A percentile compares a stretch with the other conserved stretches of the same genome.
These are phyloP conservation scores for Cutaneotrichosporon sp. DNA, from an alignment of 1,284 basidiomycete species.

Conservation along the genomic window DNA sequence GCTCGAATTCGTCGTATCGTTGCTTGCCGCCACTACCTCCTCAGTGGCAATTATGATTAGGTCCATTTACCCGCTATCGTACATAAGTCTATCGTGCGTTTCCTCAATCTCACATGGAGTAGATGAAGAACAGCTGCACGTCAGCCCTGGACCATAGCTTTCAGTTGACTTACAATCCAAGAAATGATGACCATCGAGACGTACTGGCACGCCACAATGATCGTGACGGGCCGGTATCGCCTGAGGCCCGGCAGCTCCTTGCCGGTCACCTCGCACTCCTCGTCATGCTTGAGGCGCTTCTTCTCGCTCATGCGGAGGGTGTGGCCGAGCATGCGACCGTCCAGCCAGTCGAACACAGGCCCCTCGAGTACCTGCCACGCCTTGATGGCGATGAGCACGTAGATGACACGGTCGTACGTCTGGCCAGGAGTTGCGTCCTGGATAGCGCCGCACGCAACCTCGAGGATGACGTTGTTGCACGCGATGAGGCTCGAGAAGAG, in stretches of 20 bases:
- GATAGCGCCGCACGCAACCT: slow-evolving; percentile 45
- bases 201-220: slow-evolving; percentile 11
- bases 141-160: not conserved
- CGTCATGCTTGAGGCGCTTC: slow-evolving; percentile 53
- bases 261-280: slow-evolving; percentile 59
- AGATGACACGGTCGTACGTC: slow-evolving; percentile 46
- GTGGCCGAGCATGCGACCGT: slow-evolving; percentile 32
- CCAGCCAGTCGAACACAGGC: slow-evolving; percentile 32
- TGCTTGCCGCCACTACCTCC: too few species aligned
- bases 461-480: slow-evolving; percentile 39
- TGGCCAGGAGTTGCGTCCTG: slow-evolving; percentile 39
- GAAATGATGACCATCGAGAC: slow-evolving; percentile 18
- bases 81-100: not conserved
- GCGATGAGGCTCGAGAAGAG: slow-evolving; percentile 35
- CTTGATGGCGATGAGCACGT: slow-evolving; percentile 50
- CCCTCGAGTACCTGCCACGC: slow-evolving; percentile 44
- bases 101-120: slow-evolving; percentile 6
- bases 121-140: slow-evolving; percentile 14
- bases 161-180: slow-evolving; percentile 7
- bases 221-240: slow-evolving; percentile 8
- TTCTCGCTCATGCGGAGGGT: slow-evolving; percentile 37
- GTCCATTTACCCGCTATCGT: not conserved
- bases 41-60: not conserved
- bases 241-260: slow-evolving; percentile 58
- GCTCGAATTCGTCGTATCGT: too few species aligned